phyloP scores from a whole-genome alignment of 2,329 filamentous ascomycete genomes.

The Pseudogymnoascus sp. region DNA sequence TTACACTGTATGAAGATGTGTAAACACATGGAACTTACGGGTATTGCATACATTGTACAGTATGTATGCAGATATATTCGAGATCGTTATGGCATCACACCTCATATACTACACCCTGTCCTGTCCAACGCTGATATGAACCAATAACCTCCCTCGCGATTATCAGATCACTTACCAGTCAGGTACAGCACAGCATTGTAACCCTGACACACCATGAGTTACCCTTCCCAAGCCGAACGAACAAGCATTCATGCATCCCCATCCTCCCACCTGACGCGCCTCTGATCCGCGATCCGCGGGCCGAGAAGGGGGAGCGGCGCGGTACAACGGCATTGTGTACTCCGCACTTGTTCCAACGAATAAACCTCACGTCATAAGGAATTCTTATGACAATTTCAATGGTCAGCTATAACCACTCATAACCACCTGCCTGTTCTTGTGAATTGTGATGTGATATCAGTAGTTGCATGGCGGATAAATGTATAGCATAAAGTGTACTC shows the following conservation, averaged over 20 bases:
- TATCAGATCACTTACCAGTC: background rate
- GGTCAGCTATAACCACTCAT: too few relatives aligned
- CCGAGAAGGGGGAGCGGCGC: background rate
- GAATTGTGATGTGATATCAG: background rate
- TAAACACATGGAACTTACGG: background rate
- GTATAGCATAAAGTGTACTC: background rate
- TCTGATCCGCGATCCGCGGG: background rate
- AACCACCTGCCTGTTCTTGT: background rate
- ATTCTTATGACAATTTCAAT: background rate
- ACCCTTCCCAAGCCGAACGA: background rate
- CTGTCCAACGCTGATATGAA: background rate
- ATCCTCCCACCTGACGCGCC: background rate
- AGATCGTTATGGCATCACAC: background rate
- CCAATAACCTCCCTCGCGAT: background rate
- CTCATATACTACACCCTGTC: background rate
- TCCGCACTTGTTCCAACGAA: background rate
- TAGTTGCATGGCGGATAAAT: background rate
- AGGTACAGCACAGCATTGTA: background rate
- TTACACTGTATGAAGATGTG: background rate
- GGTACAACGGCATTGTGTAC: background rate
- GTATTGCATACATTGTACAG: background rate
- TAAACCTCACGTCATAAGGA: background rate
- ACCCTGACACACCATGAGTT: background rate
- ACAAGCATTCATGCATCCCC: background rate
- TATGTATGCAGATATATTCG: too few relatives aligned